Conservation (phyloP, 1,284 basidiomycete genomes). For the Ganoderma meredithae region DNA sequence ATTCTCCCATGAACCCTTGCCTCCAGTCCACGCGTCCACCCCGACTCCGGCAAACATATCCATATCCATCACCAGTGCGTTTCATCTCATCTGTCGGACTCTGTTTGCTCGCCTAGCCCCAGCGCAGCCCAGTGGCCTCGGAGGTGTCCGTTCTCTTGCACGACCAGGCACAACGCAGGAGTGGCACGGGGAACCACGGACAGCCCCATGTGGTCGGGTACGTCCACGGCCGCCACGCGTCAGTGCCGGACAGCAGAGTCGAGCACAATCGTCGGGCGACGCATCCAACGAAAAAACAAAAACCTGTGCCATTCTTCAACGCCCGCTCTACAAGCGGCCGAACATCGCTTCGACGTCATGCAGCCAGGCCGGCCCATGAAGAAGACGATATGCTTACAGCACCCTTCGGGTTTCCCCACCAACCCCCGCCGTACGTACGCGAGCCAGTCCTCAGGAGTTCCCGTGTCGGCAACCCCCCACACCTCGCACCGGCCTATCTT, state of each 20-base stretch:
- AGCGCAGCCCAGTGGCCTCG: neutral
- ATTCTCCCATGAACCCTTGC: constrained; percentile 20
- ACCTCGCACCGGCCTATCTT: constrained; percentile 8
- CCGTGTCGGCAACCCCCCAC: constrained; percentile 14
- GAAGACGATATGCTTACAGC: neutral
- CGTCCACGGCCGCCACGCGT: neutral
- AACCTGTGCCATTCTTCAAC: neutral
- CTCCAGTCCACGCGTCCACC: constrained; percentile 16
- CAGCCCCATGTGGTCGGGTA: constrained; percentile 13
- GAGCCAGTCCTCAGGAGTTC: constrained; percentile 10
- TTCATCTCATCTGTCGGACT: neutral
- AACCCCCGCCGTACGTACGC: neutral
- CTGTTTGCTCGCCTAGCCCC: neutral
- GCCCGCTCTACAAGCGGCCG: constrained; percentile 3
- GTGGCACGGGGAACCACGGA: constrained; percentile 11
- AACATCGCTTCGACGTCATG: constrained; percentile 11
- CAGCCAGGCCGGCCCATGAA: constrained; percentile 13
- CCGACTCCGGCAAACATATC: constrained; percentile 6
- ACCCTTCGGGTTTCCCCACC: constrained; percentile 13
- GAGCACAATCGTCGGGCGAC: neutral
- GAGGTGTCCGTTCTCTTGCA: neutral
- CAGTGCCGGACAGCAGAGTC: neutral
- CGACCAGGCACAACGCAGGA: neutral
- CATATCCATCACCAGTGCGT: constrained; percentile 5
- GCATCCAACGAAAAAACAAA: neutral